Base-by-base conservation (phyloP, 306 rosid species). In the Vicia faba region DNA sequence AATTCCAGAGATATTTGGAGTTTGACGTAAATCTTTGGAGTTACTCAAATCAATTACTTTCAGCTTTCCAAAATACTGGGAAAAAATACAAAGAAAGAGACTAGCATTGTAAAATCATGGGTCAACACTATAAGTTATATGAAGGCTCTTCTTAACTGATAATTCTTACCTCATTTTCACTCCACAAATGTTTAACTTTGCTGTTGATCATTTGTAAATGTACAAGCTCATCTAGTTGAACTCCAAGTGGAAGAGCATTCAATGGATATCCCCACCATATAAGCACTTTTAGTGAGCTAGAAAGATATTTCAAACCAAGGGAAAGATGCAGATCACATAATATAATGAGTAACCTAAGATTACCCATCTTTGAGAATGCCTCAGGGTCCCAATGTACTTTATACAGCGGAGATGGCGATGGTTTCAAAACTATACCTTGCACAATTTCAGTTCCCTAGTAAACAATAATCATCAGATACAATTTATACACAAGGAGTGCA, bases 11-110 rank as follows among this genome's bases (percentile, higher is more conserved):
- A 78, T 12, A n/a, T 58, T 20, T 0, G 70, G 78, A 40, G 54
- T 59, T 45, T 66, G 58, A 38, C 7, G 23, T 7, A 78, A 14
- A 18, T 43, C 3, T 12, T 53, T 18, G 11, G 78, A 78, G 16
- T 60, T 1, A 16, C 67, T 72, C 51, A 78, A 56, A 56, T 78
- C 75, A 1, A 78, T 13, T 14, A 61, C 18, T 58, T 67, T 78
- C 41, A 78, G 38, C 48, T 33, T 61, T 15, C 31, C n/a, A 16
- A 72, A 78, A 18, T 7, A 16, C 75, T 78, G 15, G 4, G 9
- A 45, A 35, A 19, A 36, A n/a, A n/a, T n/a, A 13, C 2, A 1
- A 11, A 43, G 26, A 61, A 35, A 23, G 5, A 15, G 13, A 33
- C 39, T 5, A 62, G 25, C 9, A 31, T 51, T 11, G 58, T 14